Evolutionary conservation across 345 rosid species (phyloP), one percentile per base, ranked within the genome.

Genomic region (Capsella bursapastoris): DNA sequence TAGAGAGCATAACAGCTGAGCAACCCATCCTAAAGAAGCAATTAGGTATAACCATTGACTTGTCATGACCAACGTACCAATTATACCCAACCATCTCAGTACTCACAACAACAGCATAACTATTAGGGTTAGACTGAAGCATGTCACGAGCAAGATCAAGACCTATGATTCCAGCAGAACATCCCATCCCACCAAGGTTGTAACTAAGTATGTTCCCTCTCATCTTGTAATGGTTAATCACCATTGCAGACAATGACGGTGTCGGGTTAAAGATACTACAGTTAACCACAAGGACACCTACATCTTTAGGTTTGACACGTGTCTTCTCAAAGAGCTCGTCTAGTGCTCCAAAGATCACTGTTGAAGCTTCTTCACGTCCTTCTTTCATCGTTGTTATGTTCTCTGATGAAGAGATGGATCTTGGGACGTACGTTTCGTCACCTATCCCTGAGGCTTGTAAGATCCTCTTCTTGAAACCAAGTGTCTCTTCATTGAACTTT

Each of bases 231-330:
- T 89, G 99, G 78, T 95, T 95, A 25, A 95, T 95, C 27, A 92
- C 82, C 81, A 95, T 95, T 1, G 97, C 97, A 0, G 99, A 95
- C 32, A 95, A 83, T 0, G 97, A 92, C 2, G 97, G 99, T 0
- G 99, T 95, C 0, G 99, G 99, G 78, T 95, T 95, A 66, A 95
- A 95, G 57, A 92, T 81, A 81, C 97, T 95, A 78, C 99, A 95
- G 75, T 92, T 95, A 13, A 95, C 97, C 7, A 95, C 97, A 1
- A 95, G 90, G 31, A 95, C 87, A 0, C 97, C 93, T 0, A 95
- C 84, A 73, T 95, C 99, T 73, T 95, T 92, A 0, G 97, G 96
- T 31, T 90, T 84, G 68, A 95, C 80, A 45, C 81, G 79, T 35
- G 96, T 90, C 77, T 95, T 92, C 76, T 87, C 85, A 50, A 95